These are phyloP conservation scores for Macrocybe sp. DNA, from an alignment of 1,284 basidiomycete genomes.

Conservation along the genomic window DNA sequence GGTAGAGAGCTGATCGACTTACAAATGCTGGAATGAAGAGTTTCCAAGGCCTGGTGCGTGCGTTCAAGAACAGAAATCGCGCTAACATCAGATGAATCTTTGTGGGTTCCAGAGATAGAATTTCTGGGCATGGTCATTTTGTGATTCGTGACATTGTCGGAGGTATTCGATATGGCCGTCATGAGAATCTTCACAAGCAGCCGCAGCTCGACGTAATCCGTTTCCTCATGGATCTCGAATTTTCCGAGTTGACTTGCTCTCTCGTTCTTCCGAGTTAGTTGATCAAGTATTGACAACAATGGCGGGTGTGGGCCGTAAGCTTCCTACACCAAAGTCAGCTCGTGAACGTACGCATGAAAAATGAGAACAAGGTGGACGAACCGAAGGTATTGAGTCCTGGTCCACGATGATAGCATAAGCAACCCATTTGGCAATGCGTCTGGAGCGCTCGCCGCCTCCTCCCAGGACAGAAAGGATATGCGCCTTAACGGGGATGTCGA, in stretches of 20 bases:
- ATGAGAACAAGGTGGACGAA: constrained; percentile 20
- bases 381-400: constrained; percentile 17
- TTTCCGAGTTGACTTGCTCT: constrained; percentile 21
- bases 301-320: constrained; percentile 37
- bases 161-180: constrained; percentile 51
- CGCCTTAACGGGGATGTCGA: constrained; percentile 37
- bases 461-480: constrained; percentile 46
- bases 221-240: constrained; percentile 43
- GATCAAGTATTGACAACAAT: constrained; percentile 37
- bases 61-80: constrained; percentile 33
- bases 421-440: constrained; percentile 51
- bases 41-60: constrained; percentile 41
- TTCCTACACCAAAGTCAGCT: constrained; percentile 17
- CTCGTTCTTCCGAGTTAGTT: constrained; percentile 26
- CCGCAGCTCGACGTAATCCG: constrained; percentile 55
- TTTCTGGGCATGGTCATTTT: too few species aligned
- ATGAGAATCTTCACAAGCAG: constrained; percentile 50
- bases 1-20: constrained; percentile 6
- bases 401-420: constrained; percentile 40
- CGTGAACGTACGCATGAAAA: not conserved
- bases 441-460: constrained; percentile 41
- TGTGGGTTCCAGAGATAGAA: constrained; percentile 6
- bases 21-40: constrained; percentile 62
- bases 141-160: constrained; percentile 45
- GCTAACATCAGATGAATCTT: constrained; percentile 17